A percentile compares a stretch with the other conserved stretches of the same genome.
Conservation (phyloP, 768 basidiomycete genomes). For the Rhizopogon vesiculosus region DNA sequence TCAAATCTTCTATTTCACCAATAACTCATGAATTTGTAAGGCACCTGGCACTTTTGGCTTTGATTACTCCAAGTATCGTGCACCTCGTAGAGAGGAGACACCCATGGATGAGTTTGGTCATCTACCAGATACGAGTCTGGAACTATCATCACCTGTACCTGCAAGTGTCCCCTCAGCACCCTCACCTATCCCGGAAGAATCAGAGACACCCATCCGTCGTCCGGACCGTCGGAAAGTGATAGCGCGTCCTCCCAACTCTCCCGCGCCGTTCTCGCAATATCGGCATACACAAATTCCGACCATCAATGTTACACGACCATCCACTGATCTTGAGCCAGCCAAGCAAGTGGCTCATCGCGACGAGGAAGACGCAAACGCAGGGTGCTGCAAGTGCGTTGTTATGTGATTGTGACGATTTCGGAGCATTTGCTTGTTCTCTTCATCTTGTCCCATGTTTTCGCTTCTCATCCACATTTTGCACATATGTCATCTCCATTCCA, state of each 20-base stretch:
- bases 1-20: not conserved
- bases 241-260: slow-evolving; percentile 40
- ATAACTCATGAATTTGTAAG: slow-evolving; percentile 29
- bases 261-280: slow-evolving; percentile 65
- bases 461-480: slow-evolving; percentile 20
- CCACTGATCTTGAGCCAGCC: slow-evolving; percentile 21
- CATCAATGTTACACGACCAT: slow-evolving; percentile 26
- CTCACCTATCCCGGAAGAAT: slow-evolving; percentile 21
- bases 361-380: slow-evolving; percentile 47
- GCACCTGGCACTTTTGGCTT: slow-evolving; percentile 83
- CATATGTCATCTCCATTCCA: slow-evolving; percentile 8
- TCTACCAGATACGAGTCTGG: slow-evolving; percentile 20
- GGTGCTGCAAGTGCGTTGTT: slow-evolving; percentile 81
- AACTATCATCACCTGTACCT: slow-evolving; percentile 14
- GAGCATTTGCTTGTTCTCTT: slow-evolving; percentile 16
- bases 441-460: slow-evolving; percentile 17
- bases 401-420: slow-evolving; percentile 52
- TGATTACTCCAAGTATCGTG: slow-evolving; percentile 67
- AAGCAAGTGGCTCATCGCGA: slow-evolving; percentile 25
- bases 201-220: slow-evolving; percentile 22
- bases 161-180: slow-evolving; percentile 10
- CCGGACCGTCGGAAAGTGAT: slow-evolving; percentile 8
- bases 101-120: slow-evolving; percentile 66
- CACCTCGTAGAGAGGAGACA: slow-evolving; percentile 42
- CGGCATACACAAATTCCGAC: slow-evolving; percentile 23